Percentiles rank a stretch among this genome's conserved stretches.
These are phyloP conservation scores for Fusarium coicis DNA, from an alignment of 2,329 filamentous ascomycete genomes.

Conservation along the genomic window DNA sequence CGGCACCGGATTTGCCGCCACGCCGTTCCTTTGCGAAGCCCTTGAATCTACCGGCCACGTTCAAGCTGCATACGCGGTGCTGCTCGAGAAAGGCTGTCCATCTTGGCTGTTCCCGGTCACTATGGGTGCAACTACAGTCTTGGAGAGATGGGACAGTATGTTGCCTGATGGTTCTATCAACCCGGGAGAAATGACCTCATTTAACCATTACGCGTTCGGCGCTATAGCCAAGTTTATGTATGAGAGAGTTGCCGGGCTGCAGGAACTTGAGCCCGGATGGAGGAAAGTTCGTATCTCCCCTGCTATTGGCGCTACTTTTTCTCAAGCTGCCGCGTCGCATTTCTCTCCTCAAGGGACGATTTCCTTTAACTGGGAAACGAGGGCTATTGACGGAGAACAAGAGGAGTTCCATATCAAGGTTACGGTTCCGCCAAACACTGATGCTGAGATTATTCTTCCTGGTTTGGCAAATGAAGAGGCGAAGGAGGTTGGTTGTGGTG, in stretches of 20 bases:
- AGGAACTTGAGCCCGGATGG: constrained; percentile 32
- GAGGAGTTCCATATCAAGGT: background rate
- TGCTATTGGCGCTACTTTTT: constrained; percentile 1
- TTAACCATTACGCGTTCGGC: constrained; percentile 61
- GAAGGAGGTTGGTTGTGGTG: background rate
- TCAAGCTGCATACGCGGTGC: constrained; percentile 47
- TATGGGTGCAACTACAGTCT: constrained; percentile 59
- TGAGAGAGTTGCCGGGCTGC: constrained; percentile 31
- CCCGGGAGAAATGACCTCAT: constrained; percentile 59
- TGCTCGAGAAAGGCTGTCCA: constrained; percentile 55
- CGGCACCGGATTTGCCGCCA: constrained; percentile 49
- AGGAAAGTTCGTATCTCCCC: constrained; percentile 4
- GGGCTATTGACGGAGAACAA: background rate
- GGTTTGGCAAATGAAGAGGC: background rate
- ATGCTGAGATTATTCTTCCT: background rate
- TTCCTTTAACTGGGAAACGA: background rate
- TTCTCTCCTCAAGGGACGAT: constrained; percentile 9
- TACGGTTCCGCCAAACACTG: background rate
- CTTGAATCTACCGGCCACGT: background rate
- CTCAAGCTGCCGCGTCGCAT: constrained; percentile 5
- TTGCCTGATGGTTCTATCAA: constrained; percentile 57
- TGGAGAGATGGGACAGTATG: constrained; percentile 62
- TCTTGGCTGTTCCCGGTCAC: constrained; percentile 61
- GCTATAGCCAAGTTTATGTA: constrained; percentile 50
- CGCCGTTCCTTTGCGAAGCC: constrained; percentile 23